Evolutionary conservation across 345 rosid genomes (phyloP).

Genomic region (Carallia pectinifolia): DNA sequence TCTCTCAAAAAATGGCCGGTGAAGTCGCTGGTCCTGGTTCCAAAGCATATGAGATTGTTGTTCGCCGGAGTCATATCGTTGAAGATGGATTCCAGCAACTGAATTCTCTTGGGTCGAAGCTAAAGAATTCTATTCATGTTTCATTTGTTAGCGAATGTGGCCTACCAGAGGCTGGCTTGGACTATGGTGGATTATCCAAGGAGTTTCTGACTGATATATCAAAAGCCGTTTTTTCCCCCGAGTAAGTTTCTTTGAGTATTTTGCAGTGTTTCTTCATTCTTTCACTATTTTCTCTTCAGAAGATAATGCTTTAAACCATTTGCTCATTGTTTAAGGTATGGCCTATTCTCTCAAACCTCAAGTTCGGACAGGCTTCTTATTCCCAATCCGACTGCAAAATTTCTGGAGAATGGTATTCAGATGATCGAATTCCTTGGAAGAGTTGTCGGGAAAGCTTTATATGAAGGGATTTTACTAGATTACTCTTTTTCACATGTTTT

Average conservation of each 20-base stretch:
- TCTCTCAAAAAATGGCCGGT: constrained; percentile 83
- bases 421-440: constrained; percentile 98
- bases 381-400: constrained; percentile 83
- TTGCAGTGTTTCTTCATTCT: background rate
- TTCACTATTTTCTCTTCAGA: background rate
- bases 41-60: constrained; percentile 75
- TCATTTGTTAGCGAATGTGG: constrained; percentile 97
- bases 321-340: constrained; percentile 51
- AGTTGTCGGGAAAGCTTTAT: constrained; percentile 95
- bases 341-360: constrained; percentile 80
- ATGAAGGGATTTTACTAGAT: constrained; percentile 93
- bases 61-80: constrained; percentile 85
- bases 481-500: constrained; percentile 91
- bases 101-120: constrained; percentile 74
- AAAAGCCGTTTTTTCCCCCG: constrained; percentile 84
- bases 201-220: constrained; percentile 96
- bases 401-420: constrained; percentile 77
- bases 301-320: background rate
- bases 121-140: constrained; percentile 89
- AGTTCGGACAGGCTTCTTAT: constrained; percentile 82
- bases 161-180: constrained; percentile 97
- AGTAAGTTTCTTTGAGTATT: constrained; percentile 52
- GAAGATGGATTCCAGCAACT: constrained; percentile 92
- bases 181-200: constrained; percentile 95
- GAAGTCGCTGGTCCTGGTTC: constrained; percentile 85